Conservation (phyloP, 148 eudicot genomes). For the Rhododendron molle region DNA sequence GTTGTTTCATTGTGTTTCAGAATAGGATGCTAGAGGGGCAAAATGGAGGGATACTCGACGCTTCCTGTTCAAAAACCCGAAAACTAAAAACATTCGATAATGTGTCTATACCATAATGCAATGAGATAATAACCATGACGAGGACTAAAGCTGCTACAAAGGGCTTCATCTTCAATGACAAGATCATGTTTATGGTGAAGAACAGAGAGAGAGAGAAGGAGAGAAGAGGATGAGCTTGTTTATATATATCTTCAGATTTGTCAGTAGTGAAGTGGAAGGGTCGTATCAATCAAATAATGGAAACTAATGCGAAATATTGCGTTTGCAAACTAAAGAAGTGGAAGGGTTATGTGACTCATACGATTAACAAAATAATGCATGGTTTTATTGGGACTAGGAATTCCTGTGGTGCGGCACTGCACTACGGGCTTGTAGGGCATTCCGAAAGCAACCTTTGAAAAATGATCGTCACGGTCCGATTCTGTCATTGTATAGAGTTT, state of each 20-base stretch:
- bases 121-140: neutral
- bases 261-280: neutral
- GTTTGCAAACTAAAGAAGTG: neutral
- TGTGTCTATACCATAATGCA: neutral
- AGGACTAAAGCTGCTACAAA: neutral
- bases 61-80: no score
- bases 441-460: no score
- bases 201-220: no score
- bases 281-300: neutral
- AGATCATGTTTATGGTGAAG: no score
- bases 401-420: neutral
- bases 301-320: neutral
- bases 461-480: no score
- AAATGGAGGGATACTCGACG: no score
- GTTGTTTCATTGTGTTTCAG: no score
- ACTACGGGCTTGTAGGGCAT: neutral
- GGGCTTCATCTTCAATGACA: neutral
- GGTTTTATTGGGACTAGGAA: neutral
- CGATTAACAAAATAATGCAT: neutral
- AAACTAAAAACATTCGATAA: neutral
- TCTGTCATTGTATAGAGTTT: no score
- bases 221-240: neutral
- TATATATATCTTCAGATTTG: neutral
- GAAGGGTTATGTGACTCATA: slow-evolving; percentile 4
- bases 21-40: no score